phyloP scores from a whole-genome alignment of 495 filamentous ascomycete genomes.

The Podospora didyma region DNA sequence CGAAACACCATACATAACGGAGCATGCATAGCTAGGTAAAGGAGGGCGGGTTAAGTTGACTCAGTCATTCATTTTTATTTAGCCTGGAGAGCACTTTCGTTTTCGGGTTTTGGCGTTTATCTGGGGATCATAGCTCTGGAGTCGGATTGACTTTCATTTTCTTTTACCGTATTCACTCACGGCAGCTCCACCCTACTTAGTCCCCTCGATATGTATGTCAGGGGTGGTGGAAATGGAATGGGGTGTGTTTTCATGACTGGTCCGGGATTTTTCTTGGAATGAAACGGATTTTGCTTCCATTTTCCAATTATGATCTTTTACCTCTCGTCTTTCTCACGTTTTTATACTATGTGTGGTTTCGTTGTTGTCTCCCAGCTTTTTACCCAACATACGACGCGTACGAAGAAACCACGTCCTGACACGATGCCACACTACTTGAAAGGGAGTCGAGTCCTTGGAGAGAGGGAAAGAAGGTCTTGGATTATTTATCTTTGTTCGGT shows the following conservation, averaged over 20 bases:
- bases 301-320: background rate
- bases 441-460: background rate
- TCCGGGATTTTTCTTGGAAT: too few relatives aligned
- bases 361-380: background rate
- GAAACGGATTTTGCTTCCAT: background rate
- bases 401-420: background rate
- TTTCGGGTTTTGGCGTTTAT: background rate
- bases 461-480: background rate
- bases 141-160: conserved; percentile 1
- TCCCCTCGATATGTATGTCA: too few relatives aligned
- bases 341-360: background rate
- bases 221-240: too few relatives aligned
- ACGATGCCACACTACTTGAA: background rate
- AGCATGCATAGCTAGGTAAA: conserved; percentile 5
- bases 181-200: too few relatives aligned
- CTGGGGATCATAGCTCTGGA: background rate
- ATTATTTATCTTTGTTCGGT: background rate
- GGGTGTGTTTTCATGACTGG: too few relatives aligned
- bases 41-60: conserved; percentile 6
- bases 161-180: background rate
- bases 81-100: conserved; percentile 9
- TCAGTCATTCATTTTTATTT: conserved; percentile 4
- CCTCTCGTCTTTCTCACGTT: background rate
- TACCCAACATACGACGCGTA: background rate
- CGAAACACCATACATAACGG: conserved; percentile 5